Base-by-base conservation (phyloP, 306 rosid genomes). In the Sicyos edulis region DNA sequence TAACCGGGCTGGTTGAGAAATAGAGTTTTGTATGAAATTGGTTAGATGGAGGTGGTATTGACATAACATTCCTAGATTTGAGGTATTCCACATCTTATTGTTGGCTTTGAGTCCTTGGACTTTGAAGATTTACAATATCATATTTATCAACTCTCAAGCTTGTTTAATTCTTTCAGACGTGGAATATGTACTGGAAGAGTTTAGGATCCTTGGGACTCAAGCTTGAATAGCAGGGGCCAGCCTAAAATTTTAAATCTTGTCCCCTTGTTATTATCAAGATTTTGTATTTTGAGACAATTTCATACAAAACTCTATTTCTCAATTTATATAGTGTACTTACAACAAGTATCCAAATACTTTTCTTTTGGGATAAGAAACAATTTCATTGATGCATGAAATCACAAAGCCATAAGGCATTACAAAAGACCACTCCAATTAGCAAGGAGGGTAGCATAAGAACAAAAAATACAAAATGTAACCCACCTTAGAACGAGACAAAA, bases 201-300 rank as follows among this genome's bases (percentile, higher is more conserved):
- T 19, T 44, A 65, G 69, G 26, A 44, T 62, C 69, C 69, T 63
- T 63, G 24, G 11, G 71, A 10, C 71, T 64, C 32, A 11, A 62
- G 40, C 20, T 64, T 9, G 8, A 64, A 44, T 17, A 14, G 50
- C 26, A 64, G 15, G 52, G 15, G 52, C 15, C 11, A 40, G 71
- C 32, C 71, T 64, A 24, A n/a, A 34, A 64, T n/a, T 42, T 40
- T 40, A 63, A 63, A 37, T 29, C 12, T 64, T 10, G 50, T 17
- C n/a, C n/a, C 29, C 3, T n/a, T 19, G 71, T n/a, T 62, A n/a
- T n/a, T 4, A 4, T 13, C 40, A 15, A 34, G 24, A 9, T n/a
- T n/a, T 63, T 37, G 51, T 40, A 63, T 63, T n/a, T 0, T 3
- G 51, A 63, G 24, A n/a, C n/a, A n/a, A n/a, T n/a, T n/a, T n/a